Evolutionary conservation across 1,139 yeast species (phyloP).

Genomic region (Williopsis jadinii): DNA sequence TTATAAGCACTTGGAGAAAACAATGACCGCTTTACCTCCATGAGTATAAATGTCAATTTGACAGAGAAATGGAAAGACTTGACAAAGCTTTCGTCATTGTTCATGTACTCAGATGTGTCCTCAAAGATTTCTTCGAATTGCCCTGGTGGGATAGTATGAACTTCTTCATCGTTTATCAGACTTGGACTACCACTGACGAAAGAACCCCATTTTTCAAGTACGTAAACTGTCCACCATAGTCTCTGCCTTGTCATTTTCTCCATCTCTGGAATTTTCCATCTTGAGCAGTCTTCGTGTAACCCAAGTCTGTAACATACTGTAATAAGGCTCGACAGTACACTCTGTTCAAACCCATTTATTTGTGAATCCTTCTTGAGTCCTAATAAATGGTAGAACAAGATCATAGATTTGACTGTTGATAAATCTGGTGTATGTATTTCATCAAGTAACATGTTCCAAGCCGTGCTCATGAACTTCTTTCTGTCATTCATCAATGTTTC

Average conservation of each 20-base stretch:
- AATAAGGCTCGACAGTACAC: slow-evolving; percentile 5
- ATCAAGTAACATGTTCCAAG: slow-evolving; percentile 5
- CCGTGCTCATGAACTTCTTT: slow-evolving; percentile 1
- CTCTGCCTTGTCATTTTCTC: slow-evolving; percentile 7
- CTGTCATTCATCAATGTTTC: neutral
- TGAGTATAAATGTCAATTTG: slow-evolving; percentile 6
- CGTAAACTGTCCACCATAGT: slow-evolving; percentile 10
- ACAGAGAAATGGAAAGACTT: slow-evolving; percentile 3
- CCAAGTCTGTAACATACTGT: slow-evolving; percentile 6
- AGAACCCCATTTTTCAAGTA: slow-evolving; percentile 9
- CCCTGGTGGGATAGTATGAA: slow-evolving; percentile 3
- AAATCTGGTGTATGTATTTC: slow-evolving; percentile 8
- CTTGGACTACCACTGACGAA: slow-evolving; percentile 7
- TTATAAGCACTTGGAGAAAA: slow-evolving; percentile 1
- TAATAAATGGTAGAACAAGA: slow-evolving; percentile 7
- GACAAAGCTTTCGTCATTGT: slow-evolving; percentile 1
- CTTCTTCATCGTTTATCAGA: slow-evolving; percentile 5
- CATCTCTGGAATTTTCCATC: slow-evolving; percentile 8
- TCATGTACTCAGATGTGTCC: slow-evolving; percentile 6
- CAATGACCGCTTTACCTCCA: slow-evolving; percentile 2
- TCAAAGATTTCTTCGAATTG: slow-evolving; percentile 2
- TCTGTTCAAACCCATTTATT: slow-evolving; percentile 7
- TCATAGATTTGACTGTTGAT: slow-evolving; percentile 6
- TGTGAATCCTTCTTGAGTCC: slow-evolving; percentile 10
- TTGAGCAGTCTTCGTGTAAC: slow-evolving; percentile 6